Conservation (phyloP, 208 protist species). For the Crithidia thermophila region DNA sequence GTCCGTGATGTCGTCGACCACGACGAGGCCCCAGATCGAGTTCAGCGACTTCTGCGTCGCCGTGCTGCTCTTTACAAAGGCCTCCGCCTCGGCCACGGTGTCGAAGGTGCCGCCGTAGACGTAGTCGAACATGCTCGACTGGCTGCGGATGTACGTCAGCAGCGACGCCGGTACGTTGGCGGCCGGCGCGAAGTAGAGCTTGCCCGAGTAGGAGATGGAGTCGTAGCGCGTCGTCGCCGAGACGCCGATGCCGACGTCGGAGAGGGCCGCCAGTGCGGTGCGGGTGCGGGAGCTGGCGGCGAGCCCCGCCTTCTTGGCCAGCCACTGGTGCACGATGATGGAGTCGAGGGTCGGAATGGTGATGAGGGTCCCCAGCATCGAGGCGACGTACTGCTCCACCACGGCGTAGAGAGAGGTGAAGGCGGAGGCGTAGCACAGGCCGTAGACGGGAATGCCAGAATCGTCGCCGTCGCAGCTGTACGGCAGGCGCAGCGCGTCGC, state of each 20-base stretch:
- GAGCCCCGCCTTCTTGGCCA: slow-evolving; percentile 51
- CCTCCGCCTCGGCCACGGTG: slow-evolving; percentile 54
- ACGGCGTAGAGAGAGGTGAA: slow-evolving; percentile 1
- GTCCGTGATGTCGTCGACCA: slow-evolving; percentile 37
- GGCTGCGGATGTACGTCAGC: slow-evolving; percentile 37
- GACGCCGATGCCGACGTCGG: slow-evolving; percentile 32
- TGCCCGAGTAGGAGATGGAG: slow-evolving; percentile 55
- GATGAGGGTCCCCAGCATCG: slow-evolving; percentile 23
- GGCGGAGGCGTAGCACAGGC: slow-evolving; percentile 34
- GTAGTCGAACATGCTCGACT: slow-evolving; percentile 44
- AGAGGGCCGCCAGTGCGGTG: slow-evolving; percentile 35
- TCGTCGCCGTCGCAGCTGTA: slow-evolving; percentile 37
- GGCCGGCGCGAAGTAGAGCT: slow-evolving; percentile 61
- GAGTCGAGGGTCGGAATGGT: slow-evolving; percentile 48
- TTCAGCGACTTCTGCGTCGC: slow-evolving; percentile 6
- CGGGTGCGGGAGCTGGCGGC: slow-evolving; percentile 13
- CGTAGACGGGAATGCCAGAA: slow-evolving; percentile 40
- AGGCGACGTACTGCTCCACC: slow-evolving; percentile 35
- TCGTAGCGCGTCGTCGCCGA: slow-evolving; percentile 47
- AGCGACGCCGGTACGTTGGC: slow-evolving; percentile 42
- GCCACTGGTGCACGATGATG: slow-evolving; percentile 66
- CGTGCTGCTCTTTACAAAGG: slow-evolving; percentile 29
- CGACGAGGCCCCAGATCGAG: slow-evolving; percentile 33
- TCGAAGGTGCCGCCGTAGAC: slow-evolving; percentile 71
- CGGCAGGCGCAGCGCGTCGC: background rate